Evolutionary conservation across 2,329 filamentous ascomycete genomes (phyloP), one percentile per base, ranked within the genome.

Genomic region (Diplodia scrobiculata): DNA sequence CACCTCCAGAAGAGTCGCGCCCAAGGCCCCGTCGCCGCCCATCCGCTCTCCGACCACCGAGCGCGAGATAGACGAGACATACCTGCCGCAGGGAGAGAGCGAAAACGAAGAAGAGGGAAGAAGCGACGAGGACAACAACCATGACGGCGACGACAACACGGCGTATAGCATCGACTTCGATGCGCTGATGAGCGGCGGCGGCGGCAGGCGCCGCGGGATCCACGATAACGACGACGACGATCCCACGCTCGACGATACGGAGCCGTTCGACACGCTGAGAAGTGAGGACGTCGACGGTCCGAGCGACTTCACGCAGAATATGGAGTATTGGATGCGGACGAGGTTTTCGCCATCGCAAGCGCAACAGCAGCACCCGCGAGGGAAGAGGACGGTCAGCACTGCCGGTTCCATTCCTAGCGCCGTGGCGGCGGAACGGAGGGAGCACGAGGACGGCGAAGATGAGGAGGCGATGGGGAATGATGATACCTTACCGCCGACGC

Each of bases 301-400:
- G 2, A 76, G 76, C 58, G 77, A 79, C 69, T 79, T 79, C 67
- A 79, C 77, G 6, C 74, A 76, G 73, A 79, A 79, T 69, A 77
- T 79, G 76, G 78, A 77, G 38, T 78, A 75, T 68, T 79, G 76
- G 76, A 79, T 79, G 77, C 75, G 75, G 2, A 71, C 75, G 29
- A 73, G 75, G 62, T 45, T 45, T 10, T 45, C 41, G 17, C 69
- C 77, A 41, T 72, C 73, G 45, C 36, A 29, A 5, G 38, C 14
- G 64, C 71, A 64, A 65, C 32, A 36, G 34, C 34, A 36, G 34
- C 34, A 36, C 7, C 34, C 7, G 10, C 19, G 21, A 5, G 25
- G 13, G 58, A 50, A 25, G 41, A 41, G 19, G 27, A 10, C 19
- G 3, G 41, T 19, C 3, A 45, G n/a, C 34, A 11, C 34, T 45